Conservation (phyloP, 108 stramenopile species). For the Craspedostauros australis region DNA sequence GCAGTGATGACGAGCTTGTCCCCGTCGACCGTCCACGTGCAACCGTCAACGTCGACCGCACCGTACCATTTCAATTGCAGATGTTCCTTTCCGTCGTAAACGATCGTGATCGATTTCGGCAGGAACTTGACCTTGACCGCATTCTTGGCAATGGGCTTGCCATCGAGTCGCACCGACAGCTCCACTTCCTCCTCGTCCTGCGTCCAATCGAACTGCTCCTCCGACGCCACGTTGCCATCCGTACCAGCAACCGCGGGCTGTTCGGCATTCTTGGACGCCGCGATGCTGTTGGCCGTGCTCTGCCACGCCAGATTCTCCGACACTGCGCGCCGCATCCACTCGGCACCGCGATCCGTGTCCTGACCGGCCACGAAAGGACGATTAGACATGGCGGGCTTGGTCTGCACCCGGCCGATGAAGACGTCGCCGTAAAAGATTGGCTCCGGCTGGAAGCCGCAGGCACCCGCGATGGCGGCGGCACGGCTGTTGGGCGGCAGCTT, state of each 20-base stretch:
- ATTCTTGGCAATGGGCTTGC: conserved; percentile 7
- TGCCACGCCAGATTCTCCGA: conserved; percentile 63
- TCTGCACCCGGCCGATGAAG: conserved; percentile 58
- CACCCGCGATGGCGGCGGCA: conserved; percentile 39
- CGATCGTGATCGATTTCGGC: conserved; percentile 32
- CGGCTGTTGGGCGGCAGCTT: conserved; percentile 54
- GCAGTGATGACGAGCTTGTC: conserved; percentile 30
- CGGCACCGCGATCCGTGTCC: conserved; percentile 41
- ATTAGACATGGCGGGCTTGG: conserved; percentile 36
- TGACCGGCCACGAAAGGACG: conserved; percentile 29
- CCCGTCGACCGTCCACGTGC: conserved; percentile 78
- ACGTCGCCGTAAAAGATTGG: conserved; percentile 84
- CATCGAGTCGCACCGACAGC: conserved; percentile 27
- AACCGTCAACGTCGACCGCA: conserved; percentile 61
- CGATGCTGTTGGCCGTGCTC: conserved; percentile 44
- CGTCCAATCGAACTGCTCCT: conserved; percentile 55
- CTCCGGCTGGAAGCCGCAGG: conserved; percentile 66
- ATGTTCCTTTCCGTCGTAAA: conserved; percentile 18
- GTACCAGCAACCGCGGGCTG: conserved; percentile 48
- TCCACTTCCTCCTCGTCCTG: conserved; percentile 74
- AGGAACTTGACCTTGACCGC: conserved; percentile 46
- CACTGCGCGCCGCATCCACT: conserved; percentile 64
- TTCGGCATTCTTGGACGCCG: conserved; percentile 28
- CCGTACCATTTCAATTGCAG: conserved; percentile 40
- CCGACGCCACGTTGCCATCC: conserved; percentile 56